Base-by-base conservation (phyloP, 164 flowering plant genomes). In the Akebia trifoliata region DNA sequence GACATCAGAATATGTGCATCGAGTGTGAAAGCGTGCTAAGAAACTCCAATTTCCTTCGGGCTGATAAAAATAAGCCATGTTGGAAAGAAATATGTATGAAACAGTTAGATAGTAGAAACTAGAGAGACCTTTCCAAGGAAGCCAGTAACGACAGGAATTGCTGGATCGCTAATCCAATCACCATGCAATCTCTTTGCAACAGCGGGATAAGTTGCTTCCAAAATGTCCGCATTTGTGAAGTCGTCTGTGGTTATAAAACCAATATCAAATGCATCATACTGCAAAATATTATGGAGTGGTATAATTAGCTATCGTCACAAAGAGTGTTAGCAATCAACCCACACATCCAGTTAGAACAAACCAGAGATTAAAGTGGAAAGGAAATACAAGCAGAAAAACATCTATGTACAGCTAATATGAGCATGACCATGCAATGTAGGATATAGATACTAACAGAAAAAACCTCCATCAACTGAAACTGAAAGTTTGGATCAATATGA, bases 121-220 rank as follows among this genome's bases (percentile, higher is more conserved):
- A n/a, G n/a, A n/a, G n/a, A 61, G 4, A 86, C 98, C 95, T 89
- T 92, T 53, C 99, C 99, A 64, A 93, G 96, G 72, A 86, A 93
- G 39, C 99, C 97, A 57, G 99, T 93, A 26, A 90, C 91, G 67
- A 93, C 55, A 34, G 99, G 99, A 57, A 93, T 83, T 35, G 97
- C 96, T 72, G 87, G 95, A 77, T 84, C 87, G 68, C 36, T 59
- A 26, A 54, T 69, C 97, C 97, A 87, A 75, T 90, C 97, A 55
- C 73, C 83, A 60, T 71, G 63, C 60, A 93, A 75, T 60, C 89
- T 82, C 76, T 93, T 81, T 34, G 99, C 95, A 57, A 93, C 79
- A 62, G 97, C 95, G 43, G 99, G 97, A 71, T 93, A 93, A 29
- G 99, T 93, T 64, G 95, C 97, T 74, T 93, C 99, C 68, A 93